These are phyloP conservation scores for Agapanthus africanus DNA, from an alignment of 106 monocot species.

Conservation along the genomic window DNA sequence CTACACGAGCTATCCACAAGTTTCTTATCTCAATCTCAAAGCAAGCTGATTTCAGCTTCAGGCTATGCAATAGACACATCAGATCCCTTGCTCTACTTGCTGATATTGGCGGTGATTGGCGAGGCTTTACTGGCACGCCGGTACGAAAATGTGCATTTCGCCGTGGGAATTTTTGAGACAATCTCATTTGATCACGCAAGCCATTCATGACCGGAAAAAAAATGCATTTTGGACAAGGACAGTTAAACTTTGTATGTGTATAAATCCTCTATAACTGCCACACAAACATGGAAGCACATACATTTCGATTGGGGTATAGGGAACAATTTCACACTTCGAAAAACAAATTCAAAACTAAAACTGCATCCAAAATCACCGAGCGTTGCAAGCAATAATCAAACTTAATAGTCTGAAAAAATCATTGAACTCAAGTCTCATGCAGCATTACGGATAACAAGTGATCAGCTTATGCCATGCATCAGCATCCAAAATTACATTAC, in stretches of 20 bases:
- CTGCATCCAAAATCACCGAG: background rate
- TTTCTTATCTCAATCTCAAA: background rate
- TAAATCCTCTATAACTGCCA: background rate
- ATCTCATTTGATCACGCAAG: too few relatives aligned
- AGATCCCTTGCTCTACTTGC: background rate
- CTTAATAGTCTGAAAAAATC: background rate
- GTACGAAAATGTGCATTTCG: background rate
- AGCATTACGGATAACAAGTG: too few relatives aligned
- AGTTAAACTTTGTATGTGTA: background rate
- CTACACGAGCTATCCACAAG: slow-evolving; percentile 14
- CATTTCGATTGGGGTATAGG: background rate
- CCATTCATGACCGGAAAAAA: background rate
- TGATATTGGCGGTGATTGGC: background rate
- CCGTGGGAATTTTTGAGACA: too few relatives aligned
- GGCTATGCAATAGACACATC: background rate
- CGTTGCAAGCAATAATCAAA: background rate
- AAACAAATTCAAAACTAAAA: background rate
- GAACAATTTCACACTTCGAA: background rate
- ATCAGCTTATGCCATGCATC: too few relatives aligned
- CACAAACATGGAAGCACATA: background rate
- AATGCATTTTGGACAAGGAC: background rate
- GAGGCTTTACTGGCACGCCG: background rate
- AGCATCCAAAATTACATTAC: background rate
- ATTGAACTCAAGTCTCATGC: background rate
- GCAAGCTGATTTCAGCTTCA: background rate